Conservation (phyloP, 208 protist species). For the Leptomonas seymouri region DNA sequence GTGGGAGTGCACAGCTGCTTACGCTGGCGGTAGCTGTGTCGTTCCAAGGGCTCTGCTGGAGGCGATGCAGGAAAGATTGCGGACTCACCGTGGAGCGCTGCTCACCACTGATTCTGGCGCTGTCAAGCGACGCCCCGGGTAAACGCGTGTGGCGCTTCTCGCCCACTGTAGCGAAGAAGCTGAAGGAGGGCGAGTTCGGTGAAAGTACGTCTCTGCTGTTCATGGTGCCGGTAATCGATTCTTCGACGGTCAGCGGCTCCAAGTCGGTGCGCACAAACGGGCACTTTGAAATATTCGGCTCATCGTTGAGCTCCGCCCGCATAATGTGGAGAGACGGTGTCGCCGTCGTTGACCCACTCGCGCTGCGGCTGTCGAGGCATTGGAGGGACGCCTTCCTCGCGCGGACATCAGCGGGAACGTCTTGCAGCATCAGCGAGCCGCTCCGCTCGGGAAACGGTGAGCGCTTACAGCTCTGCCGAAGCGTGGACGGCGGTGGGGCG, state of each 20-base stretch:
- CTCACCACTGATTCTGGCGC: neutral
- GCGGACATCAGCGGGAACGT: neutral
- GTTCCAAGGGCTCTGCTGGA: neutral
- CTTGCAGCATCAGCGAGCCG: neutral
- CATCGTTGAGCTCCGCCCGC: neutral
- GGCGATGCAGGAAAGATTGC: neutral
- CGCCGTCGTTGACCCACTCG: neutral
- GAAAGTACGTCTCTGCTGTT: neutral
- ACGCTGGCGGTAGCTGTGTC: constrained; percentile 2
- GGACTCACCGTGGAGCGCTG: neutral
- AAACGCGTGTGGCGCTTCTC: constrained; percentile 4
- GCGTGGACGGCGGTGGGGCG: neutral
- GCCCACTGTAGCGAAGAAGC: constrained; percentile 16
- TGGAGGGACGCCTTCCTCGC: neutral
- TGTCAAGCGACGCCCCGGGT: neutral
- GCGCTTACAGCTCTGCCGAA: neutral
- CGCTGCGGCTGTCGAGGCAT: neutral
- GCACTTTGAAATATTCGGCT: neutral
- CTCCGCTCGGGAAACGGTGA: constrained; percentile 2
- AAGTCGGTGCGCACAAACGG: neutral
- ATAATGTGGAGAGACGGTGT: constrained; percentile 8
- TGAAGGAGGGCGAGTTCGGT: constrained; percentile 29
- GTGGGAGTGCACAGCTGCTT: neutral
- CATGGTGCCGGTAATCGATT: neutral
- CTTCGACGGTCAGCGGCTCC: neutral